phyloP scores from a whole-genome alignment of 2,329 filamentous ascomycete genomes.

The Epichloe typhina region DNA sequence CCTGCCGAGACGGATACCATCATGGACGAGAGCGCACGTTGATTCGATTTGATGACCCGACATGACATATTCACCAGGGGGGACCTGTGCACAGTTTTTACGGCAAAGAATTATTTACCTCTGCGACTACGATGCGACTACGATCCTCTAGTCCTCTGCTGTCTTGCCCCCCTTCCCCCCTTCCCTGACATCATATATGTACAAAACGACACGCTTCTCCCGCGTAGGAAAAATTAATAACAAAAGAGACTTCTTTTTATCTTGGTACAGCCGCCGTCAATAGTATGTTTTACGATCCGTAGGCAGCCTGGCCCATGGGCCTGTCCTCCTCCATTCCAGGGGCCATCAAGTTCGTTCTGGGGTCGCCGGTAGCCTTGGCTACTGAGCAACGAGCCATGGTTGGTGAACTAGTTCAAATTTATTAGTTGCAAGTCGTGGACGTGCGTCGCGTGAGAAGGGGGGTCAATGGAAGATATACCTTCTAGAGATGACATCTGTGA shows the following conservation, averaged over 20 bases:
- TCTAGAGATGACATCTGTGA: slow-evolving; percentile 92
- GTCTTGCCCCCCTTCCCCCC: background rate
- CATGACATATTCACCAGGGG: background rate
- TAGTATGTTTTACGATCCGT: slow-evolving; percentile 33
- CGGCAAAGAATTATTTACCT: slow-evolving; percentile 11
- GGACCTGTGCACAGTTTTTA: background rate
- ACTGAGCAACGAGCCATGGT: slow-evolving; percentile 98
- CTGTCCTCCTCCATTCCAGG: slow-evolving; percentile 51
- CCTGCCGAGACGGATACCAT: background rate
- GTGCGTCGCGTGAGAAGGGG: no score
- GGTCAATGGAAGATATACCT: slow-evolving; percentile 49
- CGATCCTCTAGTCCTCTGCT: background rate
- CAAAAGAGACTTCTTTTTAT: slow-evolving; percentile 21
- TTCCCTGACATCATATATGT: slow-evolving; percentile 24
- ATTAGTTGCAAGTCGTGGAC: background rate
- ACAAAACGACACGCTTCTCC: slow-evolving; percentile 20
- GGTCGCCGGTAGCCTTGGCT: slow-evolving; percentile 71
- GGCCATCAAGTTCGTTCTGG: slow-evolving; percentile 68
- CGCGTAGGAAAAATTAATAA: slow-evolving; percentile 12
- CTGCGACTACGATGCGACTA: background rate
- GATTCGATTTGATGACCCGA: background rate
- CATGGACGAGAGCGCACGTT: background rate
- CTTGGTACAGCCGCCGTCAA: slow-evolving; percentile 19
- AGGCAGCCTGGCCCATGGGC: slow-evolving; percentile 48
- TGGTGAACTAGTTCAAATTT: slow-evolving; percentile 53